A percentile compares a stretch with the other conserved stretches of the same genome.
Evolutionary conservation across 352 stramenopile genomes (phyloP).

Genomic region (Peronospora belbahrii): DNA sequence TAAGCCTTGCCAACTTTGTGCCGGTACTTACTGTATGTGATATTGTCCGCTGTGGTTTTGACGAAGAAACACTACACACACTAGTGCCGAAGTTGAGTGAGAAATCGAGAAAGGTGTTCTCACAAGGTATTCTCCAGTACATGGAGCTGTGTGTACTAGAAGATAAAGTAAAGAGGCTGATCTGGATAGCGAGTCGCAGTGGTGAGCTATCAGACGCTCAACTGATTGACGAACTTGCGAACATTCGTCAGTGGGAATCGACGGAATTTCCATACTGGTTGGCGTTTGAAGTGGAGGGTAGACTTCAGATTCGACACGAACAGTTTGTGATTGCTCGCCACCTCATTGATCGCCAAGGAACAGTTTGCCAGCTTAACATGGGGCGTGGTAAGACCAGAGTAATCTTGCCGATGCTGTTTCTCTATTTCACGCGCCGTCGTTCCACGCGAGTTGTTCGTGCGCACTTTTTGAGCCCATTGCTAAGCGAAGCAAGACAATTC

Average conservation of each 20-base stretch:
- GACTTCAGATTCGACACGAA: constrained; percentile 73
- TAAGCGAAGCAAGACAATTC: constrained; percentile 60
- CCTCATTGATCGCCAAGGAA: constrained; percentile 52
- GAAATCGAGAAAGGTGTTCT: constrained; percentile 13
- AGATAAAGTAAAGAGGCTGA: constrained; percentile 55
- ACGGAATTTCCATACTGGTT: constrained; percentile 68
- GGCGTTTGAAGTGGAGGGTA: constrained; percentile 80
- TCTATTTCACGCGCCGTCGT: constrained; percentile 38
- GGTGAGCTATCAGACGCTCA: constrained; percentile 13
- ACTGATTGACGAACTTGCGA: constrained; percentile 50
- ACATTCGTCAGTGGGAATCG: constrained; percentile 39
- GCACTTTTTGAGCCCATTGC: constrained; percentile 51
- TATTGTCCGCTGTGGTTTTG: constrained; percentile 33
- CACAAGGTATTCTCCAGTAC: constrained; percentile 14
- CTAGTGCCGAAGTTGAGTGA: constrained; percentile 22
- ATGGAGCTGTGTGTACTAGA: constrained; percentile 72
- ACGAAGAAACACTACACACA: constrained; percentile 24
- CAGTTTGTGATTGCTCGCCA: constrained; percentile 73
- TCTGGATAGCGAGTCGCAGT: constrained; percentile 7
- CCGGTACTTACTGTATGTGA: constrained; percentile 26
- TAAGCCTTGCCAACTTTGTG: constrained; percentile 18
- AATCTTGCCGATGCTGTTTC: constrained; percentile 84
- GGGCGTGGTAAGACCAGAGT: constrained; percentile 84
- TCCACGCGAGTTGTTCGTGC: constrained; percentile 33
- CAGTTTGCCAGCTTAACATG: constrained; percentile 85